Evolutionary conservation across 164 flowering plant genomes (phyloP).

Genomic region (Berberis vulgaris): DNA sequence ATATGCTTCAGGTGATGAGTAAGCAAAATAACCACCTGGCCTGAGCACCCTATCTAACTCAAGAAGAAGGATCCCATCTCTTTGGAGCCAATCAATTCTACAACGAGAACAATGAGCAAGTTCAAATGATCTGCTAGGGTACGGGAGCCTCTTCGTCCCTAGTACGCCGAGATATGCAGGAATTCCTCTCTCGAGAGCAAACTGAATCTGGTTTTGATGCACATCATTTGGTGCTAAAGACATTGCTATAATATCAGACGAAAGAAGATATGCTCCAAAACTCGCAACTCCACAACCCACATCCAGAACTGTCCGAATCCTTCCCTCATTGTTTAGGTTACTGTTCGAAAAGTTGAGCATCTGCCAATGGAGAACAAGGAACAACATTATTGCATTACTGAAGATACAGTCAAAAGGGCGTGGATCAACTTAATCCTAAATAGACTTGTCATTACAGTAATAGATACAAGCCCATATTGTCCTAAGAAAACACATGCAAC

Average conservation of each 20-base stretch:
- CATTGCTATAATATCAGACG: slow-evolving; percentile 67
- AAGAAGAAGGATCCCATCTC: slow-evolving; percentile 86
- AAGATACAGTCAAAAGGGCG: not conserved
- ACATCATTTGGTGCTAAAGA: slow-evolving; percentile 94
- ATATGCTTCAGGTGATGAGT: slow-evolving; percentile 96
- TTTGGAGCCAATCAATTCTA: slow-evolving; percentile 93
- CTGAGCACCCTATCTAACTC: slow-evolving; percentile 85
- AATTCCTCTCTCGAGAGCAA: slow-evolving; percentile 94
- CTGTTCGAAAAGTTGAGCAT: slow-evolving; percentile 73
- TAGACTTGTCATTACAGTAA: too few species aligned
- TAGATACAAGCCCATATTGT: too few species aligned
- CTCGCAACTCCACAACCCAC: slow-evolving; percentile 97
- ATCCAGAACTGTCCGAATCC: slow-evolving; percentile 71
- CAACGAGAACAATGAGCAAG: slow-evolving; percentile 94
- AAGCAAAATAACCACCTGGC: slow-evolving; percentile 94
- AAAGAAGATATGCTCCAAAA: slow-evolving; percentile 83
- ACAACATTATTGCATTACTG: not conserved
- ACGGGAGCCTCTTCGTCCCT: slow-evolving; percentile 86
- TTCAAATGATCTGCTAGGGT: slow-evolving; percentile 93
- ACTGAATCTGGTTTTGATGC: slow-evolving; percentile 90
- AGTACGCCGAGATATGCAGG: slow-evolving; percentile 89
- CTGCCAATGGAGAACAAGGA: slow-evolving; percentile 31
- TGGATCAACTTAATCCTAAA: too few species aligned
- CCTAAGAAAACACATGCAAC: too few species aligned
- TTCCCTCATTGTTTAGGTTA: slow-evolving; percentile 66